Percentiles rank a stretch among this genome's conserved stretches.
phyloP scores from a whole-genome alignment of 2,329 filamentous ascomycete genomes.

The Tolypocladium amazonense region DNA sequence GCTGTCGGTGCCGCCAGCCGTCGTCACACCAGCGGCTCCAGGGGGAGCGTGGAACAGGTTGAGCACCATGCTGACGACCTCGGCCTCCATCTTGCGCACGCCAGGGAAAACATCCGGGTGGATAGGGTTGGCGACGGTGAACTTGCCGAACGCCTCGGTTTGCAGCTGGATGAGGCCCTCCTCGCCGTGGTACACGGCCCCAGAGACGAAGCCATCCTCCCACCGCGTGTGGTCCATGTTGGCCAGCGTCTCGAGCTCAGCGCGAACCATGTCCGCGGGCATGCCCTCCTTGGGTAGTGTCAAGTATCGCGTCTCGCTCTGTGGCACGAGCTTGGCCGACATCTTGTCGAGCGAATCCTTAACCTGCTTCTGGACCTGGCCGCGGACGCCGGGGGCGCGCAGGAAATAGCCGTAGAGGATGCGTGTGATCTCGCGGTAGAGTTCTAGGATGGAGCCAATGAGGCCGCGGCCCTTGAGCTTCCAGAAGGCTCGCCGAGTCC shows the following conservation, averaged over 20 bases:
- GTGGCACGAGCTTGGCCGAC: constrained; percentile 72
- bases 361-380: constrained; percentile 77
- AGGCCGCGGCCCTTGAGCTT: constrained; percentile 83
- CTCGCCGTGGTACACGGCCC: constrained; percentile 93
- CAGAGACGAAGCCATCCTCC: constrained; percentile 92
- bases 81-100: constrained; percentile 97
- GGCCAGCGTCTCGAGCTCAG: constrained; percentile 68
- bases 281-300: constrained; percentile 76
- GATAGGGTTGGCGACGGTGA: constrained; percentile 92
- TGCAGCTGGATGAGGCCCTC: constrained; percentile 72
- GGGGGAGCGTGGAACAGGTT: constrained; percentile 80
- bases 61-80: constrained; percentile 92
- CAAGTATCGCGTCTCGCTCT: constrained; percentile 61
- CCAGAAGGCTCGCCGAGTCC: constrained; percentile 69
- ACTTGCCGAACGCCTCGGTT: constrained; percentile 85
- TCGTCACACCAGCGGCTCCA: constrained; percentile 80
- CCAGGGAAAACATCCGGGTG: constrained; percentile 98
- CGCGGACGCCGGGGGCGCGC: constrained; percentile 73
- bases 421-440: constrained; percentile 62
- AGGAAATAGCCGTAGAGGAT: constrained; percentile 79
- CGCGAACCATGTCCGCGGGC: constrained; percentile 64
- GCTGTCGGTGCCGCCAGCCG: constrained; percentile 88
- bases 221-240: constrained; percentile 89
- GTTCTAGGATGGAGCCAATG: constrained; percentile 64
- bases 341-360: constrained; percentile 69